Base-by-base conservation (phyloP, 495 filamentous ascomycete genomes). In the Penicillium ucsense region DNA sequence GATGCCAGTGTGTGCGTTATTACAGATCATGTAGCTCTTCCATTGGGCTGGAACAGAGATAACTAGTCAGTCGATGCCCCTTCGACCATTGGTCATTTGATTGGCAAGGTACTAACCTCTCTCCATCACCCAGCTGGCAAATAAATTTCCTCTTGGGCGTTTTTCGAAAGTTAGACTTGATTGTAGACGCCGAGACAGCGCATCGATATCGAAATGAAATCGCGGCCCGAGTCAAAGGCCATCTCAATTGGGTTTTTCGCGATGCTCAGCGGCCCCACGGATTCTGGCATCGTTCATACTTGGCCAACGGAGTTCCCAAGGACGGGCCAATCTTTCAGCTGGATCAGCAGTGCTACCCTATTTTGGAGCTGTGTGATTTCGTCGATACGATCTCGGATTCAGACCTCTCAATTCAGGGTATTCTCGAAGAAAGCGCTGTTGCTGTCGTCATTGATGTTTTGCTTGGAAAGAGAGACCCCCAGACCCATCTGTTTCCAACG, bases 1-100 rank as follows among this genome's bases (percentile, higher is more conserved):
- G 41, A 44, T 4, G n/a, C 41, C 41, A 44, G 41, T 31, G 35
- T 31, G 7, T 44, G 41, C 27, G 41, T 44, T n/a, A 44, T 44
- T 5, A 44, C 41, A 11, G 41, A 44, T n/a, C 41, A 44, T 44
- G 30, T 44, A 10, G 41, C 41, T 20, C 41, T 44, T 27, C 41
- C 41, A 7, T 20, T 44, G 2, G 41, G 41, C n/a, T 44, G 41
- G 41, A 44, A 44, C 30, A 44, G 41, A 10, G 41, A 44, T n/a
- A 44, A 44, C 31, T 44, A 44, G 41, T 44, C 32, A n/a, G 31
- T 10, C 12, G 9, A 37, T 37, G 4, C 35, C 8, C 8, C 4
- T 20, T 20, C 20, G 20, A 20, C 20, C 39, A 4, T 41, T 3
- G 9, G 30, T 41, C 20, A 20, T 20, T 20, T 20, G 20, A 20